Evolutionary conservation across 169 alveolate genomes (phyloP), one percentile per base, ranked within the genome.

Genomic region (Plasmodium billcollinsi): DNA sequence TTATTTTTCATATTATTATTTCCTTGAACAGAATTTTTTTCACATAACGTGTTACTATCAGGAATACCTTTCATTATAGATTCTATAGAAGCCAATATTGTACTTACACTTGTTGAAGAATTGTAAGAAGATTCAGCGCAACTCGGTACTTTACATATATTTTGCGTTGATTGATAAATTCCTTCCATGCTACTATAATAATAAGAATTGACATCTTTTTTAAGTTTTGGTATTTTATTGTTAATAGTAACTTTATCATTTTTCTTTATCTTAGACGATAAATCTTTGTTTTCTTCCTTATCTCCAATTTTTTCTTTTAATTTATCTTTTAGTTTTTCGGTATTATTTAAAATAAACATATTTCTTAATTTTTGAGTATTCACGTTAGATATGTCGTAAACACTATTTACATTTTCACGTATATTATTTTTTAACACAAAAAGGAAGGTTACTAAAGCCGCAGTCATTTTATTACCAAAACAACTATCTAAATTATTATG

Each of bases 401-500:
- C 88, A n/a, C 58, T 58, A 15, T 71, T 85, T 0, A 70, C 88
- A 71, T 49, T 58, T 39, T 85, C 88, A 43, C 76, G 63, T 26
- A 70, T 71, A 58, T 85, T 85, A 59, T 59, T 29, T 72, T 26
- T 69, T 5, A 85, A 73, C 0, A 85, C 67, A 71, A 12, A 71
- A 3, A 85, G n/a, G 18, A 85, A 85, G 3, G 74, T 15, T 20
- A 92, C 65, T 80, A 94, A 26, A 12, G 93, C 65, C 52, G 71
- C 21, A 93, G 88, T 50, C 52, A 88, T 63, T 88, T 93, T 45
- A 74, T 85, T 5, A 33, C 66, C 65, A 67, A 14, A 94, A 29
- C 73, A 66, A 12, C 83, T 66, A 56, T 94, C 97, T 74, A 94
- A 73, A 71, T 94, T 85, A 69, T 94, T 93, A 76, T 94, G 97